Evolutionary conservation across 495 filamentous ascomycete genomes (phyloP).

Genomic region (Penicillium herquei): DNA sequence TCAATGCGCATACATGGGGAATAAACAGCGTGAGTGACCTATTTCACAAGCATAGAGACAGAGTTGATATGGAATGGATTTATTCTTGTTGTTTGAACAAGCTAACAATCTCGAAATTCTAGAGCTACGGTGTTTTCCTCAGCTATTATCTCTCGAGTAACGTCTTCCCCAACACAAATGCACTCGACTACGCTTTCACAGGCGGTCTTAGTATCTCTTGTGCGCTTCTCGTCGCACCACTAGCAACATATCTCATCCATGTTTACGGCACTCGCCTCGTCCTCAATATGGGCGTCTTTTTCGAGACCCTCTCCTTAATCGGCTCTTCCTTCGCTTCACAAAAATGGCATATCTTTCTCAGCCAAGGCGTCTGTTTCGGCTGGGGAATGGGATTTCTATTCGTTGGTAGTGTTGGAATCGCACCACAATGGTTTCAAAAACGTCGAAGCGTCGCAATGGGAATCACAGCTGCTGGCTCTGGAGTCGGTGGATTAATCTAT

Average conservation of each 20-base stretch:
- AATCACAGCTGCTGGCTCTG: slow-evolving; percentile 69
- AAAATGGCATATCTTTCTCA: slow-evolving; percentile 73
- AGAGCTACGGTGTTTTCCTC: slow-evolving; percentile 68
- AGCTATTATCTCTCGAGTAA: slow-evolving; percentile 64
- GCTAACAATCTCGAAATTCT: background rate
- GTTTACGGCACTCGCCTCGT: slow-evolving; percentile 52
- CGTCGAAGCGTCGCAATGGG: slow-evolving; percentile 71
- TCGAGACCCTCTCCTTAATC: slow-evolving; percentile 61
- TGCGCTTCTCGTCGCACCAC: slow-evolving; percentile 61
- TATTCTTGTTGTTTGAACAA: no score
- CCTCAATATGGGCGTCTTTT: slow-evolving; percentile 57
- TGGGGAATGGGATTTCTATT: slow-evolving; percentile 76
- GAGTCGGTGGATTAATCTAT: slow-evolving; percentile 69
- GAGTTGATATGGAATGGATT: no score
- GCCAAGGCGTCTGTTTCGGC: slow-evolving; percentile 75
- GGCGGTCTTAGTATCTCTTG: slow-evolving; percentile 68
- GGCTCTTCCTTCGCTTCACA: slow-evolving; percentile 64
- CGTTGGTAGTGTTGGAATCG: slow-evolving; percentile 65
- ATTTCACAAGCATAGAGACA: background rate
- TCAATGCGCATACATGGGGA: slow-evolving; percentile 59
- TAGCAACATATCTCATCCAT: slow-evolving; percentile 60
- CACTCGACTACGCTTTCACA: slow-evolving; percentile 67
- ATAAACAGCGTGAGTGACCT: slow-evolving; percentile 45
- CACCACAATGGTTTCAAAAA: slow-evolving; percentile 77
- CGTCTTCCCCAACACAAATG: slow-evolving; percentile 56